phyloP scores from a whole-genome alignment of 106 monocot species.

The Dioscorea alata region DNA sequence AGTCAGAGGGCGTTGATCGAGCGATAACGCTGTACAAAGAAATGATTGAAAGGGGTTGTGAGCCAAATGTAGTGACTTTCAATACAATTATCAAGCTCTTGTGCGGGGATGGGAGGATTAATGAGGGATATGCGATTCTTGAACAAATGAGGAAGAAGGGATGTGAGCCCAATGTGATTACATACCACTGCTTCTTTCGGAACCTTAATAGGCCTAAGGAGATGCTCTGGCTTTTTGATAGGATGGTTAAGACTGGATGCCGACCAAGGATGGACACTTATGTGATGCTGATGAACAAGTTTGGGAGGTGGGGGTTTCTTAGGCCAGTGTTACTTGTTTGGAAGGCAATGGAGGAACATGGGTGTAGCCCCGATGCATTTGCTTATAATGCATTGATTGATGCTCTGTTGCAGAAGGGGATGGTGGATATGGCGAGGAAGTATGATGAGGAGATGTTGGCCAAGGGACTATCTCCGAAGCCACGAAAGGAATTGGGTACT shows the following conservation, averaged over 20 bases:
- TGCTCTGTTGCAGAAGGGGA: conserved; percentile 79
- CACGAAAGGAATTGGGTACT: conserved; percentile 61
- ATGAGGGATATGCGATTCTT: conserved; percentile 56
- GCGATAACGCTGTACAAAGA: conserved; percentile 56
- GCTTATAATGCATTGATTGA: conserved; percentile 87
- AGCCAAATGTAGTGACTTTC: conserved; percentile 53
- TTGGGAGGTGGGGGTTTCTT: conserved; percentile 93
- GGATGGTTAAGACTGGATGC: conserved; percentile 57
- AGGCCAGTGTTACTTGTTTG: conserved; percentile 72
- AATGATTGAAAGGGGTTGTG: conserved; percentile 61
- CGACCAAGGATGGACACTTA: conserved; percentile 87
- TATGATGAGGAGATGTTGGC: conserved; percentile 88
- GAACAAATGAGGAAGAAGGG: conserved; percentile 53
- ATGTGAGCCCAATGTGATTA: conserved; percentile 56
- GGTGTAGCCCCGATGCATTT: conserved; percentile 72
- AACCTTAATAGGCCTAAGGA: conserved; percentile 49
- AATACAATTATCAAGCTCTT: conserved; percentile 74
- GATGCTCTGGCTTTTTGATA: conserved; percentile 59
- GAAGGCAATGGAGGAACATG: conserved; percentile 69
- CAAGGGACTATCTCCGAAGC: conserved; percentile 77
- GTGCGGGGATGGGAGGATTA: conserved; percentile 59
- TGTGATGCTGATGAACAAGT: conserved; percentile 86
- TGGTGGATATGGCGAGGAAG: conserved; percentile 77
- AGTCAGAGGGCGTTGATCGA: conserved; percentile 48
- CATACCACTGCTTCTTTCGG: conserved; percentile 86